Base-by-base conservation (phyloP, 768 basidiomycete species). In the Pulveroboletus frians region DNA sequence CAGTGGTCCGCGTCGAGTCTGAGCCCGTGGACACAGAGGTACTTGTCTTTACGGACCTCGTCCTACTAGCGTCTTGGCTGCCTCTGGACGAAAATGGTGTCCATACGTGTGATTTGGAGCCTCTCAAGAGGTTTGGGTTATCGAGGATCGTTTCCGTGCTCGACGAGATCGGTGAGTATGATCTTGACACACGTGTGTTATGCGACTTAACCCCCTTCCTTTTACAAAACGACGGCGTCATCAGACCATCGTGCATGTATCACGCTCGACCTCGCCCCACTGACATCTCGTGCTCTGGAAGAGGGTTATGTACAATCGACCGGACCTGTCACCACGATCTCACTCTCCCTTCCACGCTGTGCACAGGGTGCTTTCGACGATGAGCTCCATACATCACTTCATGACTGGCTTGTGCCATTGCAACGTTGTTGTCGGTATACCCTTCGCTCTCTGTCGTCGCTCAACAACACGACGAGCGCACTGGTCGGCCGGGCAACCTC, bases 41-140 rank as follows among this genome's bases (percentile, higher is more conserved):
- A 14, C 72, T 80, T 47, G 75, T 87, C 13, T 88, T 91, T 66
- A 79, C 79, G 15, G 88, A 92, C 63, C 49, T 91, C 29, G 62
- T 88, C 41, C 56, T 91, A n/a, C 62, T 90, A 26, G 76, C 80
- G 15, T 68, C 46, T 1, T 47, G 42, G 4, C 42, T 43, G 15
- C 10, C 68, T 20, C 68, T 9, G 10, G 21, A 36, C 1, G 52
- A 51, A 26, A 31, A 30, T 18, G 45, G 63, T 62, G 66, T 52
- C 52, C 52, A 61, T 23, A 37, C 55, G 67, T 51, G 69, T 54
- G 52, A 68, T 56, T 62, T 81, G 75, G 60, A 61, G 63, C 59
- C 76, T 53, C 46, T 81, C 57, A 62, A 75, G 0, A 69, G 62
- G n/a, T 59, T 73, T n/a, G 80, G 80, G 0, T 50, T 79, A 2